These are phyloP conservation scores for Bipolaris sorokiniana DNA, from an alignment of 2,329 filamentous ascomycete species.

Conservation along the genomic window DNA sequence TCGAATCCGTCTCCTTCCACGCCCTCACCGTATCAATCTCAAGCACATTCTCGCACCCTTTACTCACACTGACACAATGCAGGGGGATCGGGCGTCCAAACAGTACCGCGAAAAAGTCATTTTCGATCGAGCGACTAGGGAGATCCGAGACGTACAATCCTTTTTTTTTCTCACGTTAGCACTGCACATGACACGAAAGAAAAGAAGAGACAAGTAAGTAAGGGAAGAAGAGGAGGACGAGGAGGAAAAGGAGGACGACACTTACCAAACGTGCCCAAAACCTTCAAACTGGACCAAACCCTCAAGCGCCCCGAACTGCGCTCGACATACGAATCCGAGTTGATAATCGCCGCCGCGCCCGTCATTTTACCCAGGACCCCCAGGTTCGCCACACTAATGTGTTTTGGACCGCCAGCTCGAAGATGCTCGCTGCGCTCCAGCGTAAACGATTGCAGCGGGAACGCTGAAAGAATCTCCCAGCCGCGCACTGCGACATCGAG, in stretches of 20 bases:
- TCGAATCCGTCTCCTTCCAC: slow-evolving; percentile 75
- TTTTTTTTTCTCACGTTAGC: slow-evolving; percentile 32
- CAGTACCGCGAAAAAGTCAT: slow-evolving; percentile 76
- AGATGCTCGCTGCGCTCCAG: slow-evolving; percentile 49
- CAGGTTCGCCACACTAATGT: slow-evolving; percentile 68
- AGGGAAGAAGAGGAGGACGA: too few species aligned
- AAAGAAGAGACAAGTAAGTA: too few species aligned
- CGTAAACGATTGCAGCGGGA: slow-evolving; percentile 66
- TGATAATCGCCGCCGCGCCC: slow-evolving; percentile 76
- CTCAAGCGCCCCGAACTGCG: slow-evolving; percentile 65
- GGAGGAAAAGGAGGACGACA: too few species aligned
- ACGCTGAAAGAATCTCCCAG: slow-evolving; percentile 83
- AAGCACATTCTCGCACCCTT: slow-evolving; percentile 64
- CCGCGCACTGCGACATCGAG: slow-evolving; percentile 68
- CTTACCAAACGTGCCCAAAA: slow-evolving; percentile 73
- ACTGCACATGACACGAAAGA: not conserved
- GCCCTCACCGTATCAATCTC: slow-evolving; percentile 78
- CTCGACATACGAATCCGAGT: slow-evolving; percentile 64
- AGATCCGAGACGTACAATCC: slow-evolving; percentile 80
- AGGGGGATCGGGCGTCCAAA: slow-evolving; percentile 72
- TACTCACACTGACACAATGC: slow-evolving; percentile 67
- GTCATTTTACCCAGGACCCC: slow-evolving; percentile 90
- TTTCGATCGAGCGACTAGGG: slow-evolving; percentile 63
- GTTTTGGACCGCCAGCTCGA: slow-evolving; percentile 29
- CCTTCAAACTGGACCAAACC: slow-evolving; percentile 75